Evolutionary conservation across 169 alveolate species (phyloP).

Genomic region (Theileria sp.): DNA sequence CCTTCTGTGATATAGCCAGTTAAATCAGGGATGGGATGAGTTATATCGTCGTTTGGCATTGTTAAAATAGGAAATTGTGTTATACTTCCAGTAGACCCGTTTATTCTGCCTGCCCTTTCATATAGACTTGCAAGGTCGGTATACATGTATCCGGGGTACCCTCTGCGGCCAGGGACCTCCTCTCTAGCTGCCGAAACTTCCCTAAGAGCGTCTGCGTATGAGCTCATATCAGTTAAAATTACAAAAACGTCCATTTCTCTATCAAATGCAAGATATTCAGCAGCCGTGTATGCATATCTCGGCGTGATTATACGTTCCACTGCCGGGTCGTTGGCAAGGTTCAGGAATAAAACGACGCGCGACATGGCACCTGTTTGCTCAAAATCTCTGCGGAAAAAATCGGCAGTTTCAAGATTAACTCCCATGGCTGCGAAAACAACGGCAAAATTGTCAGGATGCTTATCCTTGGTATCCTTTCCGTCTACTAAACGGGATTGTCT

Average conservation of each 20-base stretch:
- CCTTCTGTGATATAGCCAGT: slow-evolving; percentile 99
- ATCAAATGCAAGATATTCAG: slow-evolving; percentile 99
- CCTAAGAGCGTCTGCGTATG: slow-evolving; percentile 99
- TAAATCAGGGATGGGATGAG: slow-evolving; percentile 99
- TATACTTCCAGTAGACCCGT: slow-evolving; percentile 95
- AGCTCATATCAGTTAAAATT: slow-evolving; percentile 98
- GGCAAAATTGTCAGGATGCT: slow-evolving; percentile 98
- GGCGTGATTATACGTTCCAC: slow-evolving; percentile 99
- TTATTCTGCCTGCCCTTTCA: slow-evolving; percentile 99
- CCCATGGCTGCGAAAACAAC: slow-evolving; percentile 99
- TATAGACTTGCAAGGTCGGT: slow-evolving; percentile 98
- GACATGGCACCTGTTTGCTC: slow-evolving; percentile 99
- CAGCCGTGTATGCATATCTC: slow-evolving; percentile 97
- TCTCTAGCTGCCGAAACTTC: slow-evolving; percentile 99
- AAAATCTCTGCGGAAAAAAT: slow-evolving; percentile 98
- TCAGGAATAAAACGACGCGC: slow-evolving; percentile 96
- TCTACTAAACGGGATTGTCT: slow-evolving; percentile 98
- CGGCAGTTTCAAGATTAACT: slow-evolving; percentile 98
- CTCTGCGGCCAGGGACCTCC: slow-evolving; percentile 99
- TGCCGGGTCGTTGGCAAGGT: slow-evolving; percentile 99
- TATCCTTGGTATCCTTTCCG: slow-evolving; percentile 97
- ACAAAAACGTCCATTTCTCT: slow-evolving; percentile 97
- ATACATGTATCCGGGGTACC: slow-evolving; percentile 99
- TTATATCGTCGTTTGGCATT: slow-evolving; percentile 99
- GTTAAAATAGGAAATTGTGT: slow-evolving; percentile 99